Evolutionary conservation across 148 eudicot genomes (phyloP).

Genomic region (Silene uniflora): DNA sequence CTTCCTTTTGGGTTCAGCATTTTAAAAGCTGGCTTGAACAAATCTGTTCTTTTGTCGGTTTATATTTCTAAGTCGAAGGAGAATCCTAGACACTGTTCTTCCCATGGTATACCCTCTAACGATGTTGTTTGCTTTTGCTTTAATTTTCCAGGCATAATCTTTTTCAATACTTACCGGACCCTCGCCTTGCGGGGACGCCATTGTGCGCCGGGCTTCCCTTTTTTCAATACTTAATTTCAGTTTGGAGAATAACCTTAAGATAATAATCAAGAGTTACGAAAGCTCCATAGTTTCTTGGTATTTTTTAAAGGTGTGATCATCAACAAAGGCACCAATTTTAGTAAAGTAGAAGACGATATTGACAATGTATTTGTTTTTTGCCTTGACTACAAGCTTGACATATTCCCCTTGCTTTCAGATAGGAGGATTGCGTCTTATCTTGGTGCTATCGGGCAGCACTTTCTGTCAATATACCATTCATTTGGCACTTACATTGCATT

Average conservation of each 20-base stretch:
- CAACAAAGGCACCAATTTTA: background rate
- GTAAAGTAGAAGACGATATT: background rate
- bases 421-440: slow-evolving; percentile 70
- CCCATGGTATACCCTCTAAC: slow-evolving; percentile 50
- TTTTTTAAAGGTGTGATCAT: background rate
- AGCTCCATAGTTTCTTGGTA: background rate
- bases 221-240: background rate
- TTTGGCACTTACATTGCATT: slow-evolving; percentile 80
- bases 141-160: background rate
- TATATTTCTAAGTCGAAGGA: slow-evolving; percentile 53
- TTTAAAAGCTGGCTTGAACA: slow-evolving; percentile 81
- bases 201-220: too few relatives aligned
- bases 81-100: slow-evolving; percentile 35
- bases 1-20: slow-evolving; percentile 84
- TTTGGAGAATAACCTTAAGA: background rate
- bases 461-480: slow-evolving; percentile 63
- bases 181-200: too few relatives aligned
- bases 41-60: slow-evolving; percentile 83
- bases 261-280: background rate
- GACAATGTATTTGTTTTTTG: background rate
- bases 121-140: background rate
- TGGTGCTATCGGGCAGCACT: slow-evolving; percentile 61
- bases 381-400: slow-evolving; percentile 13
- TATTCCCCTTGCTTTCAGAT: slow-evolving; percentile 45
- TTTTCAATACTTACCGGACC: background rate